These are phyloP conservation scores for Noccaea bulbosa DNA, from an alignment of 345 rosid genomes.

Conservation along the genomic window DNA sequence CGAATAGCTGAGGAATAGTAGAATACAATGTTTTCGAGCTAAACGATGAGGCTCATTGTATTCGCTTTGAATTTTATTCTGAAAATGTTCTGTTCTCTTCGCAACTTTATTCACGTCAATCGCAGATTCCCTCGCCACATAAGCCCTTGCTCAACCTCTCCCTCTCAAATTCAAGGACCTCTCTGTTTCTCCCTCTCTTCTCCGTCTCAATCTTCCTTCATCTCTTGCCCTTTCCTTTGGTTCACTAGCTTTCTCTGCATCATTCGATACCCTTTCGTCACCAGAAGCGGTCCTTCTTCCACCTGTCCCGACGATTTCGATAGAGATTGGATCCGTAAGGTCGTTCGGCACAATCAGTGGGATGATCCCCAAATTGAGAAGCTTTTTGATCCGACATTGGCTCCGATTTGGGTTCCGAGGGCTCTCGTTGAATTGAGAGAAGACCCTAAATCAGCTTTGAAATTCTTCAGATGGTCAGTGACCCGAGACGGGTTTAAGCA, in stretches of 20 bases:
- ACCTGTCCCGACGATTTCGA: conserved; percentile 30
- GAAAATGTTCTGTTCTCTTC: conserved; percentile 59
- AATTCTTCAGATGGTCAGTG: conserved; percentile 68
- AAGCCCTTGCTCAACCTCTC: conserved; percentile 42
- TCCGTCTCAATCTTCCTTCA: conserved; percentile 25
- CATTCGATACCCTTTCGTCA: conserved; percentile 52
- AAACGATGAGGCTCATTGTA: conserved; percentile 47
- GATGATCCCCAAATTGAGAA: conserved; percentile 46
- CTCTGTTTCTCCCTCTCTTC: conserved; percentile 29
- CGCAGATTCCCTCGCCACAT: conserved; percentile 52
- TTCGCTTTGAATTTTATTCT: conserved; percentile 33
- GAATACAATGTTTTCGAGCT: conserved; percentile 31
- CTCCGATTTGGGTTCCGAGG: conserved; percentile 59
- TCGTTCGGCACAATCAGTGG: conserved; percentile 53
- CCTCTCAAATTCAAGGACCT: conserved; percentile 36
- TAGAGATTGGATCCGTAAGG: conserved; percentile 48
- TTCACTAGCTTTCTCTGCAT: conserved; percentile 55
- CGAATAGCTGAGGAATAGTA: not conserved
- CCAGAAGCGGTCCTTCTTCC: conserved; percentile 31
- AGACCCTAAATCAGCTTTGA: conserved; percentile 59
- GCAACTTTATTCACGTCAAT: conserved; percentile 49
- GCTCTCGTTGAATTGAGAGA: conserved; percentile 53
- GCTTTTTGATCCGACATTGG: conserved; percentile 46
- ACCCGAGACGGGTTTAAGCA: conserved; percentile 49
- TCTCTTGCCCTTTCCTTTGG: conserved; percentile 52